phyloP scores from a whole-genome alignment of 345 rosid species.

The Trapa bicornis region DNA sequence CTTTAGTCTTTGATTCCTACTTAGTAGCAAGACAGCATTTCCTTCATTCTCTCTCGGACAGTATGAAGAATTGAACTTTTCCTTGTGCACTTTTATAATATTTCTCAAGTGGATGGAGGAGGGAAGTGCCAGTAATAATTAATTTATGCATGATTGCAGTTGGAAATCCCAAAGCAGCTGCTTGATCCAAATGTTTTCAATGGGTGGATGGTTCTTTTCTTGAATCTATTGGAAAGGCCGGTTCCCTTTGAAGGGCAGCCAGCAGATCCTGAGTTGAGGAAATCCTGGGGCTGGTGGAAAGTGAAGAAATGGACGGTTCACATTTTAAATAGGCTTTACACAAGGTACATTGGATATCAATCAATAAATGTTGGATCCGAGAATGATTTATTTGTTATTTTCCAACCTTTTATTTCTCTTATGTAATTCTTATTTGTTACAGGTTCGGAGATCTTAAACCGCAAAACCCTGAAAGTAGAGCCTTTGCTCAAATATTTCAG shows the following conservation, averaged over 20 bases:
- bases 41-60: not conserved
- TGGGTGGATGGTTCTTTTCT: conserved; percentile 93
- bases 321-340: conserved; percentile 82
- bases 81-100: not conserved
- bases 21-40: not conserved
- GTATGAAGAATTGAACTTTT: not conserved
- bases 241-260: conserved; percentile 96
- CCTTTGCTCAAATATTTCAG: conserved; percentile 85
- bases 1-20: not conserved
- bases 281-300: conserved; percentile 99
- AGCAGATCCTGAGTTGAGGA: conserved; percentile 72
- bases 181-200: conserved; percentile 66
- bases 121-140: not conserved
- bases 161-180: conserved; percentile 92
- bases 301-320: conserved; percentile 99
- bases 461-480: conserved; percentile 75
- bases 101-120: not conserved
- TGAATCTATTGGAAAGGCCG: conserved; percentile 79
- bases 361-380: not conserved
- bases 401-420: not conserved
- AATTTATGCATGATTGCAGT: conserved; percentile 23
- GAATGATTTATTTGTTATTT: not conserved
- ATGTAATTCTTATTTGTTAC: conserved; percentile 2
- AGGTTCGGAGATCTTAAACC: conserved; percentile 96
- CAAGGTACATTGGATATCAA: conserved; percentile 36